Conservation (phyloP, 108 stramenopile genomes). For the Pseudonitzschia delicatissima region DNA sequence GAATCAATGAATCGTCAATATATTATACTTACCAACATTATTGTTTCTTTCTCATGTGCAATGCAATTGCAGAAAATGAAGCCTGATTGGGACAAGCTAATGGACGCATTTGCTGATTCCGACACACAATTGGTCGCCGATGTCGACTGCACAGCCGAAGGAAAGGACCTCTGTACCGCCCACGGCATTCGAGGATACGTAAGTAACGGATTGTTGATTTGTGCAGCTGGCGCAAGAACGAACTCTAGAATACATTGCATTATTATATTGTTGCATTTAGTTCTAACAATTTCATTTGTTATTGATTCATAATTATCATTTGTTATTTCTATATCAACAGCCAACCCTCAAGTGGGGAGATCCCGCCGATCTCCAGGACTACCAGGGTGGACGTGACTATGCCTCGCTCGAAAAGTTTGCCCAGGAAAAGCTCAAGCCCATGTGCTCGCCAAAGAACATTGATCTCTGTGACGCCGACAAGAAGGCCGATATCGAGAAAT, state of each 20-base stretch:
- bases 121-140: slow-evolving; percentile 73
- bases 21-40: too few relatives aligned
- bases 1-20: too few relatives aligned
- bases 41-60: slow-evolving; percentile 1
- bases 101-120: slow-evolving; percentile 56
- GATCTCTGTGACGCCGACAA: slow-evolving; percentile 75
- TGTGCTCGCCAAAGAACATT: slow-evolving; percentile 56
- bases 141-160: slow-evolving; percentile 85
- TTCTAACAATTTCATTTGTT: background rate
- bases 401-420: slow-evolving; percentile 70
- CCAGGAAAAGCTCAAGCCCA: slow-evolving; percentile 66
- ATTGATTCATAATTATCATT: background rate
- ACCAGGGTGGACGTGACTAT: slow-evolving; percentile 80
- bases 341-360: slow-evolving; percentile 86
- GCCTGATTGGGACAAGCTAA: slow-evolving; percentile 85
- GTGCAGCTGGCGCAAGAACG: background rate
- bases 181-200: slow-evolving; percentile 78
- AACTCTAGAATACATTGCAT: background rate
- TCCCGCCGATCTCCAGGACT: slow-evolving; percentile 66
- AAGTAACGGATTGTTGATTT: background rate
- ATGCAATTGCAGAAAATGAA: slow-evolving; percentile 37
- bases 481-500: slow-evolving; percentile 80
- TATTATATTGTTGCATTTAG: background rate
- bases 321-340: background rate
- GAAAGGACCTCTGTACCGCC: slow-evolving; percentile 63